Evolutionary conservation across 139 green algal species (phyloP), one percentile per base, ranked within the genome.

Genomic region (Micromonas commoda): DNA sequence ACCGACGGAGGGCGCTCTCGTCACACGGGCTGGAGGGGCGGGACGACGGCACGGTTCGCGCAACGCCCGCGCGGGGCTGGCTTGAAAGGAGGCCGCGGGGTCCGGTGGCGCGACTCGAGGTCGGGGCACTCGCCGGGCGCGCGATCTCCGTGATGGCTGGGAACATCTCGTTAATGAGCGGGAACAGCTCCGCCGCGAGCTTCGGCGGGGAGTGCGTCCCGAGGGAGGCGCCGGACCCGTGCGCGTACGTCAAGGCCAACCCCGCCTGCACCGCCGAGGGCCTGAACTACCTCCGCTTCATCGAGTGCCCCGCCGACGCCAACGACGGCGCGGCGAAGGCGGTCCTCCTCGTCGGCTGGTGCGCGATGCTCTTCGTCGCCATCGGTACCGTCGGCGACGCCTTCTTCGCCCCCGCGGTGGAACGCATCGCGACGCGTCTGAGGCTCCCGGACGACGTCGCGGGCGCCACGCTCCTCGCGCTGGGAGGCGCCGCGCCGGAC

Each of bases 401-500:
- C 23, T 90, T 88, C 71, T 89, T 91, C 77, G 86, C 83, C 68
- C 86, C 88, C 24, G 80, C 82, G 23, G 67, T 92, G 21, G 87
- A 89, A 79, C 66, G 85, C 21, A 82, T 91, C 1, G 83, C 88
- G 2, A 82, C 87, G 38, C 83, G 84, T 57, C 34, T 85, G 33
- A 37, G 64, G 34, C 73, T 92, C 33, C 81, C 84, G 1, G 84
- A 84, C 1, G 82, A 82, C 1, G 84, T 92, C 26, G 86, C 88
- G 1, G 88, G 88, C 0, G 88, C 85, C 20, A 92, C 88, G 6
- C 80, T 92, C 71, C 82, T 92, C 21, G 78, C 85, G 5, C 87
- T 92, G 63, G 88, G 86, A 64, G 89, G 89, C 76, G 87, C 86
- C 20, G 88, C 87, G 16, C 84, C 88, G 0, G 88, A 92, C 77